phyloP scores from a whole-genome alignment of 2,329 filamentous ascomycete genomes.

The Monosporascus sp. region DNA sequence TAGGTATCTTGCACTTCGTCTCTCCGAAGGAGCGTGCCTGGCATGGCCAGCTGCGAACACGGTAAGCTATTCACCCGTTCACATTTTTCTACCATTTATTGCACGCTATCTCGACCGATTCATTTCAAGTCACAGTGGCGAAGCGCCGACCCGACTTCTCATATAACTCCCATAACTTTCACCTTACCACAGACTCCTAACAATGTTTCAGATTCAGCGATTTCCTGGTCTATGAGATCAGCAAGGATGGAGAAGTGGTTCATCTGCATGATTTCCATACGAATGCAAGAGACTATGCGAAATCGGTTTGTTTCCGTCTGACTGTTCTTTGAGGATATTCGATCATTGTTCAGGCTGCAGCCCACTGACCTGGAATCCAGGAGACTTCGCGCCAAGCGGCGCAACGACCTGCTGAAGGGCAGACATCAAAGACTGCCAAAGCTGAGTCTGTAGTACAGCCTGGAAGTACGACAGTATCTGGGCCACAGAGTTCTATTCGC shows the following conservation, averaged over 20 bases:
- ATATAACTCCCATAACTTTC: background rate
- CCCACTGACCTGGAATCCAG: conserved; percentile 1
- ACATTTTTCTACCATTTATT: too few relatives aligned
- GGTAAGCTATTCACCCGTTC: conserved; percentile 25
- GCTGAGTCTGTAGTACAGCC: background rate
- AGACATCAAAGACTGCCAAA: background rate
- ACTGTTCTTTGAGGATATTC: background rate
- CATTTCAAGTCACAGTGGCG: too few relatives aligned
- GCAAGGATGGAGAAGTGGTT: conserved; percentile 67
- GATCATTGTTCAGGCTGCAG: background rate
- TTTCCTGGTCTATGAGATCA: conserved; percentile 88
- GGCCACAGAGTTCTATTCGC: background rate
- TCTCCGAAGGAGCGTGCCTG: conserved; percentile 35
- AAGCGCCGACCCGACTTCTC: background rate
- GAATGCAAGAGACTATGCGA: conserved; percentile 23
- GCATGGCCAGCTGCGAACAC: conserved; percentile 39
- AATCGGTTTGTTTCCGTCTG: conserved; percentile 8
- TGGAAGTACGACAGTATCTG: background rate
- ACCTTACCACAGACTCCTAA: conserved; percentile 14
- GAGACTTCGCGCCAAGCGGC: conserved; percentile 4
- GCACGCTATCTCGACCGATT: too few relatives aligned
- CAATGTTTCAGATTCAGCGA: conserved; percentile 67
- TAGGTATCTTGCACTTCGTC: conserved; percentile 39
- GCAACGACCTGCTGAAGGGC: background rate
- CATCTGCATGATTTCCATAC: conserved; percentile 56